Evolutionary conservation across 257 asterid genomes (phyloP).

Genomic region (Petunia secreta): DNA sequence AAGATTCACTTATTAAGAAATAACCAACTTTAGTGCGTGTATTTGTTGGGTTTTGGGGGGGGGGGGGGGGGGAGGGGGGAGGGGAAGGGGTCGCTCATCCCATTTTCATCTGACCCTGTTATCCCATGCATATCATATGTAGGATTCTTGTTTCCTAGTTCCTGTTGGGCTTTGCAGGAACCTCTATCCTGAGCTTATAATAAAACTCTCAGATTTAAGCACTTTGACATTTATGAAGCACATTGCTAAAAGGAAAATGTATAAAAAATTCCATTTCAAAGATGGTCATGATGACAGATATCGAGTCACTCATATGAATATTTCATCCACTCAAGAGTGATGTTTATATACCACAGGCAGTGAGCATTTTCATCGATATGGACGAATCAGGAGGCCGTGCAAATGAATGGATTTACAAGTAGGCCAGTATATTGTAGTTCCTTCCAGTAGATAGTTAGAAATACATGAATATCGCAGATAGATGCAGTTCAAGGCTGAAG

Average conservation of each 20-base stretch:
- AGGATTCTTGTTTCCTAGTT: not conserved
- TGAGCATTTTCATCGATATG: conserved; percentile 93
- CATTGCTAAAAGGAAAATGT: not conserved
- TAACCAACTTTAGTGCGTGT: not conserved
- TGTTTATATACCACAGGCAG: conserved; percentile 55
- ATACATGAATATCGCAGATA: not conserved
- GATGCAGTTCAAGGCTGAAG: conserved; percentile 14
- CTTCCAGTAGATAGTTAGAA: conserved; percentile 7
- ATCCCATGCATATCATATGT: not conserved
- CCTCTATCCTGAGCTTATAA: not conserved
- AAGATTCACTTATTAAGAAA: not conserved
- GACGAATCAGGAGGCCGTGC: conserved; percentile 96
- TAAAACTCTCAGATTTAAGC: not conserved
- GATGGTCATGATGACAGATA: not conserved
- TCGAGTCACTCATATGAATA: not conserved
- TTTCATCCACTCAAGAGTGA: not conserved
- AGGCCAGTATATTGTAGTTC: conserved; percentile 30
- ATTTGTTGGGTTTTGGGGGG: not conserved
- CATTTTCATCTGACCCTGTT: not conserved
- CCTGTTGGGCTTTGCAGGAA: not conserved
- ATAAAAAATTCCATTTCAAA: not conserved
- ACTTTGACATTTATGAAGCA: not conserved
- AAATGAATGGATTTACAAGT: conserved; percentile 95
- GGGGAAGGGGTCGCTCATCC: not conserved
- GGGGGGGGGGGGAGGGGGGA: not conserved